Percentiles rank a stretch among this genome's conserved stretches.
Conservation (phyloP, 805 yeast genomes). For the Metschnikowia peoriensis region DNA sequence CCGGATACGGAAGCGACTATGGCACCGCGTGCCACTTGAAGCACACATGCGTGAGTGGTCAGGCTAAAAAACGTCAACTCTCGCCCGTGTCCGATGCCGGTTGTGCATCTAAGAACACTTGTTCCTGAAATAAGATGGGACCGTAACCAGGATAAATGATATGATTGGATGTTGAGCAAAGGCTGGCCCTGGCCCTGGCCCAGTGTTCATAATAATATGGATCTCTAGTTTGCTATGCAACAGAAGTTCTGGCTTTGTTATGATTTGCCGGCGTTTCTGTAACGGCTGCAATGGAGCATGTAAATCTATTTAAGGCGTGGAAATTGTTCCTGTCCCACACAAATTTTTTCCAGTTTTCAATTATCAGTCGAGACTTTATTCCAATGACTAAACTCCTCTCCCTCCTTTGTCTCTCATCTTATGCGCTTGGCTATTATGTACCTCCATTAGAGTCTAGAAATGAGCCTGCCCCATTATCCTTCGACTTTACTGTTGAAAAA, state of each 20-base stretch:
- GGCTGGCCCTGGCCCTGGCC: not conserved
- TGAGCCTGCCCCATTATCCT: slow-evolving; percentile 3
- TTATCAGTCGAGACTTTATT: not conserved
- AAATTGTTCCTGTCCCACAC: not conserved
- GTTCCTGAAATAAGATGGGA: not conserved
- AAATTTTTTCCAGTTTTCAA: not conserved
- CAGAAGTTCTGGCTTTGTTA: not conserved
- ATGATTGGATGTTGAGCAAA: not conserved
- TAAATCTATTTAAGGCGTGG: not conserved
- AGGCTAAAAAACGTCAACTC: too few relatives aligned
- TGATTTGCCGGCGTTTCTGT: not conserved
- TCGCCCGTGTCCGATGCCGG: not conserved
- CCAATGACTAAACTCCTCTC: not conserved
- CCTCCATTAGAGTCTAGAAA: not conserved
- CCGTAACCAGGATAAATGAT: not conserved
- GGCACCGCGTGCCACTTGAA: not conserved
- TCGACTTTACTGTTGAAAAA: slow-evolving; percentile 9
- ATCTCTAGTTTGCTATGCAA: not conserved
- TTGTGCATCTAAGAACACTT: not conserved
- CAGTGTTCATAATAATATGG: not conserved
- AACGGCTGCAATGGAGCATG: not conserved
- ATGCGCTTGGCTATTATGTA: not conserved
- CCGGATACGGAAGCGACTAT: slow-evolving; percentile 8
- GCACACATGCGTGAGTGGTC: not conserved
- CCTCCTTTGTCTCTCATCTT: not conserved